These are phyloP conservation scores for Juglanconis oblonga DNA, from an alignment of 2,329 filamentous ascomycete species.

Conservation along the genomic window DNA sequence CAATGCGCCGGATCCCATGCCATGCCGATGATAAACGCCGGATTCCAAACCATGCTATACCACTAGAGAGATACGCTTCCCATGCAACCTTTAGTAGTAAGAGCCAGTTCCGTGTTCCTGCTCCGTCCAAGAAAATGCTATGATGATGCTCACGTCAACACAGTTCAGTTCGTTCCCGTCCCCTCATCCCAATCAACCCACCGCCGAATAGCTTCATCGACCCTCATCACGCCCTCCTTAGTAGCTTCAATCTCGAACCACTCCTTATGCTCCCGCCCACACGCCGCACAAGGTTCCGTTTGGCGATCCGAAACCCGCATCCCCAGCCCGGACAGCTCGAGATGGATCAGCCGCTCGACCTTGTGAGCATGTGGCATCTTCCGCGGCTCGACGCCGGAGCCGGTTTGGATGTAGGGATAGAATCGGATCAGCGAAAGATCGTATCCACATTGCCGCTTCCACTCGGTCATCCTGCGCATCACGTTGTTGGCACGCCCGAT, in stretches of 20 bases:
- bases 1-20: neutral
- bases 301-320: slow-evolving; percentile 49
- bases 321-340: slow-evolving; percentile 72
- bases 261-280: slow-evolving; percentile 83
- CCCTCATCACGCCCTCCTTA: slow-evolving; percentile 30
- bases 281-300: slow-evolving; percentile 61
- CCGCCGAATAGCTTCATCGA: slow-evolving; percentile 67
- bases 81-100: slow-evolving; percentile 32
- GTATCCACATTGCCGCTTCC: slow-evolving; percentile 90
- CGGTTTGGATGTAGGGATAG: slow-evolving; percentile 73
- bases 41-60: neutral
- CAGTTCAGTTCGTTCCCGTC: neutral
- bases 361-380: slow-evolving; percentile 84
- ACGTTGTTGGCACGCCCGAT: slow-evolving; percentile 76
- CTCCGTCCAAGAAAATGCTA: neutral
- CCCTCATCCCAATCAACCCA: slow-evolving; percentile 84
- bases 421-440: slow-evolving; percentile 83
- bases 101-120: neutral
- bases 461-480: slow-evolving; percentile 85
- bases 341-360: slow-evolving; percentile 85
- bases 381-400: slow-evolving; percentile 41
- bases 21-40: neutral
- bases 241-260: slow-evolving; percentile 81
- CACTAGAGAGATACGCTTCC: neutral
- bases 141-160: neutral